Conservation (phyloP, 768 basidiomycete species). For the Trametes sanguinea region DNA sequence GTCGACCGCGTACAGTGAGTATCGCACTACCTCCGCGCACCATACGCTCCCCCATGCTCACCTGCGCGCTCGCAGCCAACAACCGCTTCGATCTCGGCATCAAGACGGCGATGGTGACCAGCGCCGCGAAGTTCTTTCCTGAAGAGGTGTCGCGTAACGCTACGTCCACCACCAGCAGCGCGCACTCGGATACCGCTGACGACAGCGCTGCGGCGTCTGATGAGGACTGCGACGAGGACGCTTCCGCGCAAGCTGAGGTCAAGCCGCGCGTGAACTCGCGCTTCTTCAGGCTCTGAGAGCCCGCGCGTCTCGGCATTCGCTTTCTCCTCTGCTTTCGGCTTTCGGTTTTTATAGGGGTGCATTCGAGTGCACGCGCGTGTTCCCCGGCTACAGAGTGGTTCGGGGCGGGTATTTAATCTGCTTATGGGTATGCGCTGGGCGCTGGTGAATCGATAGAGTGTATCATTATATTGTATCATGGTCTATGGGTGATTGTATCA, state of each 20-base stretch:
- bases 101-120: constrained; percentile 28
- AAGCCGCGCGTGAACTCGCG: constrained; percentile 24
- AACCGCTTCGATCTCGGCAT: constrained; percentile 27
- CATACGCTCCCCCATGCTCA: background rate
- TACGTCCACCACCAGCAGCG: background rate
- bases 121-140: constrained; percentile 19
- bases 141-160: constrained; percentile 1
- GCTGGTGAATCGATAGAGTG: constrained; percentile 3
- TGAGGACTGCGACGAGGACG: constrained; percentile 4
- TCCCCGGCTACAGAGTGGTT: background rate
- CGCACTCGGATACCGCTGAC: background rate
- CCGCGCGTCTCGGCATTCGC: background rate
- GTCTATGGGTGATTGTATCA: background rate
- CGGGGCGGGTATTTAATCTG: constrained; percentile 2
- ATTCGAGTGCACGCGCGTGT: background rate
- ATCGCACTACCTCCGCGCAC: background rate
- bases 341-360: background rate
- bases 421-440: background rate
- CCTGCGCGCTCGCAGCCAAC: constrained; percentile 21
- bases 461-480: background rate
- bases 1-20: constrained; percentile 24
- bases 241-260: background rate
- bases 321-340: background rate
- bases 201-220: background rate
- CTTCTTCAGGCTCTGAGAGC: constrained; percentile 25